These are phyloP conservation scores for Candida koratica DNA, from an alignment of 805 yeast species.

Conservation along the genomic window DNA sequence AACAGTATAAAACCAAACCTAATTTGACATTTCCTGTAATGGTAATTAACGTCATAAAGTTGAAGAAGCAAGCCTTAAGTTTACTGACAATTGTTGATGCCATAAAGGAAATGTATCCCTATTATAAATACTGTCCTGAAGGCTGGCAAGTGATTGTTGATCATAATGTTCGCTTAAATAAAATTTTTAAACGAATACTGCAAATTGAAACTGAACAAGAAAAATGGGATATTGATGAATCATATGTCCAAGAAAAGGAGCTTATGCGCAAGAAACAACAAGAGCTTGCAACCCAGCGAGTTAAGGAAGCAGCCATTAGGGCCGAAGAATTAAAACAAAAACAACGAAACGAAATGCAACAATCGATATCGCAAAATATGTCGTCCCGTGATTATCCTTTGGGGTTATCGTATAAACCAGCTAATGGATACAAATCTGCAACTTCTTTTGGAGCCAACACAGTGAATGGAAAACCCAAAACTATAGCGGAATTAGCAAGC, in stretches of 20 bases:
- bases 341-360: conserved; percentile 33
- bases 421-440: conserved; percentile 16
- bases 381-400: conserved; percentile 21
- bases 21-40: conserved; percentile 73
- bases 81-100: conserved; percentile 72
- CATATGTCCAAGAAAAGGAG: conserved; percentile 78
- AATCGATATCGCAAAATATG: conserved; percentile 21
- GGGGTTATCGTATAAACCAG: background rate
- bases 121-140: conserved; percentile 88
- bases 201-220: conserved; percentile 57
- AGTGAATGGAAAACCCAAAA: conserved; percentile 30
- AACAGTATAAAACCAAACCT: conserved; percentile 81
- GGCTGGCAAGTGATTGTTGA: conserved; percentile 97
- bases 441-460: conserved; percentile 1
- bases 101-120: conserved; percentile 84
- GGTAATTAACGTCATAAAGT: conserved; percentile 73
- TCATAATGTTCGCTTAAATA: conserved; percentile 83
- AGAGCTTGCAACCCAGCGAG: conserved; percentile 58
- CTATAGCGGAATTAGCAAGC: conserved; percentile 42
- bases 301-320: conserved; percentile 51
- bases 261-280: conserved; percentile 59
- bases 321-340: conserved; percentile 50
- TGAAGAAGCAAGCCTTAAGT: conserved; percentile 59
- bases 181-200: conserved; percentile 54
- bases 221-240: conserved; percentile 91